Base-by-base conservation (phyloP, 2,329 filamentous ascomycete genomes). In the Catunica adiposa region DNA sequence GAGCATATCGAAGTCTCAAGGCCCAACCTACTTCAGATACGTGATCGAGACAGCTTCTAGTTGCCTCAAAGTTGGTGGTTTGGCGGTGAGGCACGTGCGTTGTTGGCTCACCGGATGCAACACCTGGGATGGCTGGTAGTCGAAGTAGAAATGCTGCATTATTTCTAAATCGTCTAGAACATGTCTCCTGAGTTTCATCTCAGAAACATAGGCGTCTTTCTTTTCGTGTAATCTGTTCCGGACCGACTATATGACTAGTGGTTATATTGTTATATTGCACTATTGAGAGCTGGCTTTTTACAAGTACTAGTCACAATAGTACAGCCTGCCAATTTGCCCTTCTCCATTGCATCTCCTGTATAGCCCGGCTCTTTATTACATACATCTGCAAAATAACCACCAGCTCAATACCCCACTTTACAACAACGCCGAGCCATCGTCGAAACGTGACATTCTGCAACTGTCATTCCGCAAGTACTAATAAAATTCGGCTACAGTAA, bases 401-500 rank as follows among this genome's bases (percentile, higher is more conserved):
- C n/a, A n/a, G n/a, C n/a, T n/a, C n/a, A n/a, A n/a, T n/a, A n/a
- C n/a, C 48, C 15, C 48, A 11, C 8, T n/a, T 51, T 40, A 1
- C 23, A 4, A 51, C 34, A 23, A n/a, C 22, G 34, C 51, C 22
- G 22, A 3, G 8, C 22, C 8, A 22, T 48, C 23, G 15, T 20
- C 8, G 3, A 25, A n/a, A 44, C 34, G 37, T 29, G 25, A 38
- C 5, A 37, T 37, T 38, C 29, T 14, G 17, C 23, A 17, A 14
- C 34, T 44, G 9, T 44, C 7, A 22, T n/a, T 9, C 34, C 51
- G 9, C 51, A 53, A 40, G 25, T 53, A 53, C 37, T 53, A 20
- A 48, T 22, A 9, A 22, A 3, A 48, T 8, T 3, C 23, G 17
- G 34, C 71, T 63, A 72, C 74, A 58, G 56, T 25, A 58, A 58